Conservation (phyloP, 1,284 basidiomycete genomes). For the Coniophora puteana region DNA sequence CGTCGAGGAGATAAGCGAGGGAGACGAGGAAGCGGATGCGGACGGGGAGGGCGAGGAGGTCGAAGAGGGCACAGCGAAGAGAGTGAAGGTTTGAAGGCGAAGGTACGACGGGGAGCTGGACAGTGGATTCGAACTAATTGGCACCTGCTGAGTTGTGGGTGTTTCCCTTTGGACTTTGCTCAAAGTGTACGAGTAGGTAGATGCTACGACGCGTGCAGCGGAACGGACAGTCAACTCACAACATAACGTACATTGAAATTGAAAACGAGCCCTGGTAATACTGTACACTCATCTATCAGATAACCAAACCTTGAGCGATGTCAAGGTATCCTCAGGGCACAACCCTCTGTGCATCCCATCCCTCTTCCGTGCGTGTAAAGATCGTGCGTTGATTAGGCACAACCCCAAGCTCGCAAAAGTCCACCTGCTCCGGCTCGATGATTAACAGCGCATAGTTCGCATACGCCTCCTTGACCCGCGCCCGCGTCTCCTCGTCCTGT, state of each 20-base stretch:
- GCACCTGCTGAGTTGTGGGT: no score
- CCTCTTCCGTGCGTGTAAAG: constrained; percentile 39
- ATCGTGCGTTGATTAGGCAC: constrained; percentile 52
- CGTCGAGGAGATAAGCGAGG: constrained; percentile 18
- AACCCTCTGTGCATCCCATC: no score
- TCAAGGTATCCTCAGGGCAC: no score
- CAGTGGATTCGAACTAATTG: no score
- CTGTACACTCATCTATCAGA: no score
- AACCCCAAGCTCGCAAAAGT: constrained; percentile 54
- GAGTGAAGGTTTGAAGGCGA: constrained; percentile 18
- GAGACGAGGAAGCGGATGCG: constrained; percentile 10
- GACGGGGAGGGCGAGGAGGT: constrained; percentile 9
- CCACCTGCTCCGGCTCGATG: constrained; percentile 60
- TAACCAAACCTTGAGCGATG: no score
- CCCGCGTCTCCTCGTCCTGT: constrained; percentile 35
- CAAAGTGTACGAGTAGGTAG: no score
- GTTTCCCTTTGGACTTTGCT: no score
- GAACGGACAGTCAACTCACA: no score
- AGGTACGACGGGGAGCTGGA: no score
- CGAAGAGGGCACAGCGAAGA: constrained; percentile 15
- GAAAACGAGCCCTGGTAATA: no score
- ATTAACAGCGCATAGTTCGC: constrained; percentile 62
- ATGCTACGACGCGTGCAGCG: no score
- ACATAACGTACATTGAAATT: background rate
- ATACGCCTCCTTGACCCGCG: constrained; percentile 47